Conservation (phyloP, 371 early-diverging fungal species). For the Chytridium lagenaria region DNA sequence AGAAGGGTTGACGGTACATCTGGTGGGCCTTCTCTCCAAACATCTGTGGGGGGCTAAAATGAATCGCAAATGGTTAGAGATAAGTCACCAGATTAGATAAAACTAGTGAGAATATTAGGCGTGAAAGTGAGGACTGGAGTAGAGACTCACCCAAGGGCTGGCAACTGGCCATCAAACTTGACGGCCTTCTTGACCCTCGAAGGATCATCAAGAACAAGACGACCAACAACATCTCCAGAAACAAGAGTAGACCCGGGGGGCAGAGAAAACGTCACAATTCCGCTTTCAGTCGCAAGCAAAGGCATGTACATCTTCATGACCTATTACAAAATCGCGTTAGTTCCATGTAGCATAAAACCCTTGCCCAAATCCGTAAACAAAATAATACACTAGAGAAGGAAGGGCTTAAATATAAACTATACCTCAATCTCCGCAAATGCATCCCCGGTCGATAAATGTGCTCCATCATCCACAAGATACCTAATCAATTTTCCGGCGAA, state of each 20-base stretch:
- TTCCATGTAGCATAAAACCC: background rate
- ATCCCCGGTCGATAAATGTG: conserved; percentile 85
- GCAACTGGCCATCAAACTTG: conserved; percentile 87
- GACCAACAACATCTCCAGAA: conserved; percentile 93
- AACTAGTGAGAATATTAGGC: too few species aligned
- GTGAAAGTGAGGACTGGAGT: too few species aligned
- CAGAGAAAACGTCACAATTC: conserved; percentile 87
- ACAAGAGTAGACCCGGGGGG: conserved; percentile 87
- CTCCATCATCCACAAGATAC: conserved; percentile 89
- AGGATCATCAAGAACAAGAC: conserved; percentile 91
- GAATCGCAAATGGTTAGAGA: background rate
- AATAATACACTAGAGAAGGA: conserved; percentile 17
- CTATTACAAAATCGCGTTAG: conserved; percentile 21
- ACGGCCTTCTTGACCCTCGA: conserved; percentile 87
- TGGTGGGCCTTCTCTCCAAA: conserved; percentile 70
- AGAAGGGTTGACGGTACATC: conserved; percentile 69
- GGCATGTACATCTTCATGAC: conserved; percentile 99
- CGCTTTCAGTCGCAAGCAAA: conserved; percentile 87
- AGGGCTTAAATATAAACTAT: too few species aligned
- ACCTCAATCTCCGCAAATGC: conserved; percentile 97
- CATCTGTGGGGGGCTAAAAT: conserved; percentile 45
- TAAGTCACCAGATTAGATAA: too few species aligned
- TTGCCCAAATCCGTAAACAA: background rate
- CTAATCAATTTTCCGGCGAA: conserved; percentile 98
- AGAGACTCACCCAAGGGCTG: conserved; percentile 78